Percentiles rank a stretch among this genome's conserved stretches.
These are phyloP conservation scores for Nitzschia sp. DNA, from an alignment of 108 stramenopile genomes.

Conservation along the genomic window DNA sequence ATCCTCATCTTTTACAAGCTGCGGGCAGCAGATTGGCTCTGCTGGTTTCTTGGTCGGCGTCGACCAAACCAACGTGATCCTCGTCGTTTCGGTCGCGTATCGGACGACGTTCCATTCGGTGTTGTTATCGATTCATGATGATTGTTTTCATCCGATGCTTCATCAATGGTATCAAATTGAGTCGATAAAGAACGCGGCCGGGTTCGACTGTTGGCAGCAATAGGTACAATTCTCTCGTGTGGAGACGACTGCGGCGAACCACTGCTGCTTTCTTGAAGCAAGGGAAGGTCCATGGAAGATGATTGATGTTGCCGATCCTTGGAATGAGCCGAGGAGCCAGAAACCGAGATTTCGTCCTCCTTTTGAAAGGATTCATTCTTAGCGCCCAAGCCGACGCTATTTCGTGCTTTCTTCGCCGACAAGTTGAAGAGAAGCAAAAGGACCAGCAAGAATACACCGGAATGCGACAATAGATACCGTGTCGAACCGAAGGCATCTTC, in stretches of 20 bases:
- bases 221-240: not conserved
- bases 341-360: not conserved
- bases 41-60: too few species aligned
- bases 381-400: not conserved
- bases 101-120: too few species aligned
- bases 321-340: not conserved
- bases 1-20: too few species aligned
- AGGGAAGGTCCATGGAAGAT: not conserved
- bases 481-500: slow-evolving; percentile 40
- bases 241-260: not conserved
- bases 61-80: too few species aligned
- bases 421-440: slow-evolving; percentile 36
- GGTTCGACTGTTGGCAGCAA: not conserved
- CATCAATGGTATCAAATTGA: slow-evolving; percentile 3
- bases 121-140: too few species aligned
- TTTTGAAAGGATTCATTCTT: not conserved
- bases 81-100: too few species aligned
- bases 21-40: too few species aligned
- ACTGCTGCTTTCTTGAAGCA: not conserved
- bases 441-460: slow-evolving; percentile 42
- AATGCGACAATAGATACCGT: slow-evolving; percentile 33
- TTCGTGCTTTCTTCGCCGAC: slow-evolving; percentile 9
- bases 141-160: not conserved
- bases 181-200: not conserved
- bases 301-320: not conserved